phyloP scores from a whole-genome alignment of 371 early-diverging fungal genomes.

The Rhizopus microsporus region DNA sequence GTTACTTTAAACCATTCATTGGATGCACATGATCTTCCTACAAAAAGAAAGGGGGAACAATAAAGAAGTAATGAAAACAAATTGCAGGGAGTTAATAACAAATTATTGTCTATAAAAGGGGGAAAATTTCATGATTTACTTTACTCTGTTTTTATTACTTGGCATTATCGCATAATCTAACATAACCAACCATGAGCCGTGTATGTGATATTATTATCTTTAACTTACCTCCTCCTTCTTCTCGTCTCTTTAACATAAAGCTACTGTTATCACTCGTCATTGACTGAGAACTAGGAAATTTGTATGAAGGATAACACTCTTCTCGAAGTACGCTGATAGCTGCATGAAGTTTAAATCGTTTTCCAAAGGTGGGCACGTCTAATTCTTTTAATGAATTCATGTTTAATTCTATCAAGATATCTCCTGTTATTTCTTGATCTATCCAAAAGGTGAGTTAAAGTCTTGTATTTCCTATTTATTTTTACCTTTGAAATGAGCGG shows the following conservation, averaged over 20 bases:
- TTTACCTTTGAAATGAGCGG: slow-evolving; percentile 61
- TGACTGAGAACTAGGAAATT: not conserved
- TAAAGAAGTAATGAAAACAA: not conserved
- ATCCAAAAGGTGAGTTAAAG: not conserved
- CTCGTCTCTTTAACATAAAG: not conserved
- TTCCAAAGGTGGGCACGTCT: slow-evolving; percentile 67
- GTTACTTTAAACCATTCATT: not conserved
- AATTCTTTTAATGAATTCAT: slow-evolving; percentile 70
- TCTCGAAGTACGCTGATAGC: slow-evolving; percentile 57
- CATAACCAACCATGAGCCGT: no score
- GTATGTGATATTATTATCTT: not conserved
- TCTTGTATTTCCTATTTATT: not conserved
- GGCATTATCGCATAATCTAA: no score
- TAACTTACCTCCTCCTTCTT: slow-evolving; percentile 1
- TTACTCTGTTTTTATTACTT: no score
- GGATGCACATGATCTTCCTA: not conserved
- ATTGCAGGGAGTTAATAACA: no score
- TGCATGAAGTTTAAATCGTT: slow-evolving; percentile 66
- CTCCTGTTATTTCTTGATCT: slow-evolving; percentile 76
- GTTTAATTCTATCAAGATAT: slow-evolving; percentile 61
- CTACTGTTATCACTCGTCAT: no score
- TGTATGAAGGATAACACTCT: slow-evolving; percentile 13
- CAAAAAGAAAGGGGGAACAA: not conserved
- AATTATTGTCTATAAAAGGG: no score
- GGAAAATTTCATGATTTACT: no score